Evolutionary conservation across 768 basidiomycete genomes (phyloP), one percentile per base, ranked within the genome.

Genomic region (Trametes elegans): DNA sequence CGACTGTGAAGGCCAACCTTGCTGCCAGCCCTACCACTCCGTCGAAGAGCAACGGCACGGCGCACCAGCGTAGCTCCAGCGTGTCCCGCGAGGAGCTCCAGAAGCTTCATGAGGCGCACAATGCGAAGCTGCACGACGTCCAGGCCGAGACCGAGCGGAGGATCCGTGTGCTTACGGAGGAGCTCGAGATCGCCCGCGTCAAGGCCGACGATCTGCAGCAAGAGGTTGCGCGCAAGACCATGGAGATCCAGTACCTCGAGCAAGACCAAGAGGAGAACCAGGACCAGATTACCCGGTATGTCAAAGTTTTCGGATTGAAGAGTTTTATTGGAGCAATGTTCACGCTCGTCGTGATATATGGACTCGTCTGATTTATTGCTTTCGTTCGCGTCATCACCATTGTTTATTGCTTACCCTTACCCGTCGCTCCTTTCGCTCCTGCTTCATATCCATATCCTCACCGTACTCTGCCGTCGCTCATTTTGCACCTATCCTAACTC

Each of bases 181-280:
- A 90, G 63, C 75, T 90, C 7, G 83, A 85, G 31, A 70, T 69
- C 9, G 73, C 82, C 11, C 70, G 76, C 53, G 57, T 64, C 24
- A 80, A 76, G 64, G 73, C 80, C 34, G 73, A 75, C 18, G 83
- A 84, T 46, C 72, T 85, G 40, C 76, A 84, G 62, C 74, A 79
- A 53, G 84, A 88, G 58, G 71, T 88, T 48, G 75, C 72, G 5
- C 78, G 86, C 57, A 90, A 90, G 70, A 77, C 78, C 53, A 85
- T 93, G 88, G 91, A 93, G 71, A 86, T 92, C 41, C 77, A 82
- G 60, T 88, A 85, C 69, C 76, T 90, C 52, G 89, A 90, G 65
- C 81, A 84, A 66, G 88, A 90, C 23, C 82, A 87, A 65, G 88
- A 91, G 36, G 91, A 93, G 62, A 81, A 64, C 57, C 78, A 84